Evolutionary conservation across 352 stramenopile genomes (phyloP).

Genomic region (Globisporangium polare): DNA sequence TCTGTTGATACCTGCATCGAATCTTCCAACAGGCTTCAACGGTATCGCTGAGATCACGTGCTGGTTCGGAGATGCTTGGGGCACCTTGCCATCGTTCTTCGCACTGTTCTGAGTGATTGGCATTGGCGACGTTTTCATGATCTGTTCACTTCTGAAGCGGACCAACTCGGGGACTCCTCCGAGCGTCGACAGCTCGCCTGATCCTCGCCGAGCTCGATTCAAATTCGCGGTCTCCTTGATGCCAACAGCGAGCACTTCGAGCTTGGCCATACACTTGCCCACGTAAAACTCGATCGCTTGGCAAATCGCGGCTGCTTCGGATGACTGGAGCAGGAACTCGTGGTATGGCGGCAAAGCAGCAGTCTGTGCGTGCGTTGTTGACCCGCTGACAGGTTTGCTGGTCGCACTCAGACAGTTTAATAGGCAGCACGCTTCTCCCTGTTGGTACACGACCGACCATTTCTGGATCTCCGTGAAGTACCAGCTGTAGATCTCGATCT

Average conservation of each 20-base stretch:
- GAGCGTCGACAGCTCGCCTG: neutral
- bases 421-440: conserved; percentile 53
- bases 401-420: conserved; percentile 39
- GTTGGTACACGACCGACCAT: conserved; percentile 60
- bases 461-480: conserved; percentile 82
- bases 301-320: conserved; percentile 49
- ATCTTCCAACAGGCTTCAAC: conserved; percentile 1
- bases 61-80: neutral
- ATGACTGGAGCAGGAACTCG: conserved; percentile 58
- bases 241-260: conserved; percentile 44
- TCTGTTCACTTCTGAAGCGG: conserved; percentile 11
- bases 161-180: neutral
- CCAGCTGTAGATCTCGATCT: conserved; percentile 57
- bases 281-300: conserved; percentile 78
- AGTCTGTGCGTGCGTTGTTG: neutral
- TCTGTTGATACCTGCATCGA: neutral
- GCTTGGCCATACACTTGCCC: conserved; percentile 72
- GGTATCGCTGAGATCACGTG: conserved; percentile 3
- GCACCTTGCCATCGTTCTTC: neutral
- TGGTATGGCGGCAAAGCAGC: conserved; percentile 16
- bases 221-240: conserved; percentile 19
- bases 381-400: neutral
- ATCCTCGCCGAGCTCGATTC: conserved; percentile 7
- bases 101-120: neutral
- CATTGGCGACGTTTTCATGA: conserved; percentile 1